Evolutionary conservation across 1,139 yeast species (phyloP).

Genomic region (Arxiozyma telluris): DNA sequence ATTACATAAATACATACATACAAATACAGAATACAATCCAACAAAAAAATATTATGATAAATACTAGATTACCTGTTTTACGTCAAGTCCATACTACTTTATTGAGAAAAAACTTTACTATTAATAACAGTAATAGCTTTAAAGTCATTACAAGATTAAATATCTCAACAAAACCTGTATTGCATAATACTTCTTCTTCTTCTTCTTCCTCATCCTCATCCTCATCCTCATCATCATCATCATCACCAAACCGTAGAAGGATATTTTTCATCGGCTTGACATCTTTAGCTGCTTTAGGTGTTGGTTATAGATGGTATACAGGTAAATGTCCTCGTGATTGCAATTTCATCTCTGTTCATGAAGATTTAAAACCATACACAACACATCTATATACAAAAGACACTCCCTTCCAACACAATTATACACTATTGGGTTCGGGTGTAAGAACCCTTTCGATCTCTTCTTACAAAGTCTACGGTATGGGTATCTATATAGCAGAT

Average conservation of each 20-base stretch:
- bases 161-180: background rate
- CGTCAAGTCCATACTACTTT: background rate
- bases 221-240: background rate
- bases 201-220: background rate
- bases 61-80: background rate
- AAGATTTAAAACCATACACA: slow-evolving; percentile 47
- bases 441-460: slow-evolving; percentile 75
- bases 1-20: too few species aligned
- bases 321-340: background rate
- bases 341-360: slow-evolving; percentile 34
- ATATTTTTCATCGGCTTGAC: background rate
- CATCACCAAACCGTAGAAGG: background rate
- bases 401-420: slow-evolving; percentile 24
- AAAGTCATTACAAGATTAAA: background rate
- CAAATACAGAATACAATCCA: too few species aligned
- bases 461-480: slow-evolving; percentile 76
- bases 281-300: background rate
- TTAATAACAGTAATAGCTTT: too few species aligned
- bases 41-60: background rate
- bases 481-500: slow-evolving; percentile 66
- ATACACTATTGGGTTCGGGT: slow-evolving; percentile 64
- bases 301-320: background rate
- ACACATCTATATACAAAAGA: background rate
- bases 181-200: background rate
- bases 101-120: background rate